Evolutionary conservation across 2,329 filamentous ascomycete species (phyloP), one percentile per base, ranked within the genome.

Genomic region (Beauveria sp.): DNA sequence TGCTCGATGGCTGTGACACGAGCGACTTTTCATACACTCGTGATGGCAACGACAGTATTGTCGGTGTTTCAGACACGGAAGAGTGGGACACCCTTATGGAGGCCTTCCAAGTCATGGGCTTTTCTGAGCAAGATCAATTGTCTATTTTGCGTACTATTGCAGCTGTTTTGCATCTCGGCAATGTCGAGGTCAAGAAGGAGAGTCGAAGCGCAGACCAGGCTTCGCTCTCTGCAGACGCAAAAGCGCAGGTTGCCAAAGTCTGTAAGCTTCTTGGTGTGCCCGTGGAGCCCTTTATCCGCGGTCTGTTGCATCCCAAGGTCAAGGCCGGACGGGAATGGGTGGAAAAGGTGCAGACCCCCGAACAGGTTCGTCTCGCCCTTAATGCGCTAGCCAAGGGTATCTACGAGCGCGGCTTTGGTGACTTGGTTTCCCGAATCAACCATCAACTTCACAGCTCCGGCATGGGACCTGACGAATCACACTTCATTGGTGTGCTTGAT

Each of bases 271-370:
- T 97, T 5, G 93, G 92, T 0, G 92, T 99, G 20, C 84, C 90
- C 2, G 70, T 89, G 0, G 92, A 97, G 44, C 85, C 89, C 2
- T 99, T 99, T 66, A 80, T 96, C 12, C 90, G 92, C 70, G 92
- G 91, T 0, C 78, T 99, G 5, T 80, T 99, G 12, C 94, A 97
- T 70, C 94, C 94, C 10, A 90, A 86, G 62, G 96, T 99, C 46
- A 97, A 96, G 75, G 94, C 94, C 47, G 94, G 94, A 22, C 86
- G 92, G 57, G 94, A 99, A 76, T 97, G 93, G 94, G 94, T 99
- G 2, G 92, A 97, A 71, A 99, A 97, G 73, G 92, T 96, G 1
- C 94, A 99, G 72, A 97, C 93, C 1, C 93, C 94, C 0, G 96
- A 99, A 66, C 94, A 99, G 72, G 96, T 97, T 50, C 89, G 91